Percentiles rank a stretch among this genome's conserved stretches.
phyloP scores from a whole-genome alignment of 2,329 filamentous ascomycete genomes.

The Neoascochyta sp. region DNA sequence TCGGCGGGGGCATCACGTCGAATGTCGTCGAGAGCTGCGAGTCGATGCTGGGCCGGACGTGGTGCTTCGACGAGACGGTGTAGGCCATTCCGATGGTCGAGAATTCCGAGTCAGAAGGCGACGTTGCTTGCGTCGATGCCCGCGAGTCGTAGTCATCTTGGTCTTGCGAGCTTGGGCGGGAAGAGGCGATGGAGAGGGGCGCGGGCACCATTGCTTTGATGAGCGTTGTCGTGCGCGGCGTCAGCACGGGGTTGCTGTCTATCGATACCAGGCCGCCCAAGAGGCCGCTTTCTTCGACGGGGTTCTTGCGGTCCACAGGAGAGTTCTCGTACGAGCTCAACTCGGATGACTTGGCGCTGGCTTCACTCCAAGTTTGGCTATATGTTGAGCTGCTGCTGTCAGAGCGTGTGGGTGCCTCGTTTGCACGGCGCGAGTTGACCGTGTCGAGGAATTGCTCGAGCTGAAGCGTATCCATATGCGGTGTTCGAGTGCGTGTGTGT shows the following conservation, averaged over 20 bases:
- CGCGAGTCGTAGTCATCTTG: too few species aligned
- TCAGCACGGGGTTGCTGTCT: slow-evolving; percentile 7
- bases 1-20: too few species aligned
- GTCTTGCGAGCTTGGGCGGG: too few species aligned
- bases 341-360: slow-evolving; percentile 27
- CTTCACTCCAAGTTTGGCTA: slow-evolving; percentile 31
- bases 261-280: slow-evolving; percentile 29
- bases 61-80: too few species aligned
- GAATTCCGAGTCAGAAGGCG: too few species aligned
- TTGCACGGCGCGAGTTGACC: slow-evolving; percentile 1
- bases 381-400: slow-evolving; percentile 25
- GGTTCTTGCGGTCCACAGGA: slow-evolving; percentile 10
- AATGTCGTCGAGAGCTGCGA: too few species aligned
- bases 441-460: slow-evolving; percentile 11
- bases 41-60: slow-evolving; percentile 7
- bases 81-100: too few species aligned
- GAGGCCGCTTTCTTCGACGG: slow-evolving; percentile 23
- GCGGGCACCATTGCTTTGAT: not conserved
- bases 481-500: slow-evolving; percentile 17
- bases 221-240: slow-evolving; percentile 5
- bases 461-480: slow-evolving; percentile 19
- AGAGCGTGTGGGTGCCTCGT: slow-evolving; percentile 15
- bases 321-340: slow-evolving; percentile 21
- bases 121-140: too few species aligned
- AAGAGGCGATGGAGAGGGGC: too few species aligned